Conservation (phyloP, 192 early-diverging fungal genomes). For the Backusella luteola region DNA sequence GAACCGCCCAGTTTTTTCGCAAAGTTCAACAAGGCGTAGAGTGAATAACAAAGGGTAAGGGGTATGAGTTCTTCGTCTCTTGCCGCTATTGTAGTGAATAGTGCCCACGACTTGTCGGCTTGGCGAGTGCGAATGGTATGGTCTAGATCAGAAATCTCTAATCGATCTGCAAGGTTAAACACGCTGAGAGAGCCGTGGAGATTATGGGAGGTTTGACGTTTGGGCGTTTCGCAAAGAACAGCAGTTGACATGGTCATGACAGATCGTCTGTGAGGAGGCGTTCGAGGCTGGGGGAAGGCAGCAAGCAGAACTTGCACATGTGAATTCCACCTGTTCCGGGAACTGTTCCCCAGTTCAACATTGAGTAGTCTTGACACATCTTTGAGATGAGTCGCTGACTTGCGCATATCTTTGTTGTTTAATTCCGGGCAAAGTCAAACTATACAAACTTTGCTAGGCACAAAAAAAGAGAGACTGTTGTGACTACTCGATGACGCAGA, state of each 20-base stretch:
- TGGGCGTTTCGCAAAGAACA: neutral
- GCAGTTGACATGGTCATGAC: neutral
- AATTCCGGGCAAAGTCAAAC: slow-evolving; percentile 8
- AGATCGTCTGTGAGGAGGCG: neutral
- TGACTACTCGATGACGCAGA: slow-evolving; percentile 14
- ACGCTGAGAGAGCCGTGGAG: slow-evolving; percentile 3
- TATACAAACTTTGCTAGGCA: slow-evolving; percentile 10
- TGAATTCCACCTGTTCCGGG: slow-evolving; percentile 6
- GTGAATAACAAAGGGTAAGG: slow-evolving; percentile 3
- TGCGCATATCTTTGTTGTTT: slow-evolving; percentile 22
- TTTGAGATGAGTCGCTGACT: slow-evolving; percentile 20
- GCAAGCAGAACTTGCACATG: slow-evolving; percentile 2
- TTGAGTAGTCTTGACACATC: slow-evolving; percentile 15
- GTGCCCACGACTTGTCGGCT: slow-evolving; percentile 21
- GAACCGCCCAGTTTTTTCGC: neutral
- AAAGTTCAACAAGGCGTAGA: slow-evolving; percentile 20
- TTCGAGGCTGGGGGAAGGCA: slow-evolving; percentile 5
- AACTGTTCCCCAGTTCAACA: neutral
- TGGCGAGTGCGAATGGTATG: slow-evolving; percentile 14
- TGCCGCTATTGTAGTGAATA: slow-evolving; percentile 13
- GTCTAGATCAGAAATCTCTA: slow-evolving; percentile 8
- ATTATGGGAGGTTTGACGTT: neutral
- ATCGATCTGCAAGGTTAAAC: slow-evolving; percentile 7
- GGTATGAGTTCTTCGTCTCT: slow-evolving; percentile 17
- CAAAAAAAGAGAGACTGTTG: slow-evolving; percentile 13